Conservation (phyloP, 495 filamentous ascomycete genomes). For the Penicillium roqueforti region DNA sequence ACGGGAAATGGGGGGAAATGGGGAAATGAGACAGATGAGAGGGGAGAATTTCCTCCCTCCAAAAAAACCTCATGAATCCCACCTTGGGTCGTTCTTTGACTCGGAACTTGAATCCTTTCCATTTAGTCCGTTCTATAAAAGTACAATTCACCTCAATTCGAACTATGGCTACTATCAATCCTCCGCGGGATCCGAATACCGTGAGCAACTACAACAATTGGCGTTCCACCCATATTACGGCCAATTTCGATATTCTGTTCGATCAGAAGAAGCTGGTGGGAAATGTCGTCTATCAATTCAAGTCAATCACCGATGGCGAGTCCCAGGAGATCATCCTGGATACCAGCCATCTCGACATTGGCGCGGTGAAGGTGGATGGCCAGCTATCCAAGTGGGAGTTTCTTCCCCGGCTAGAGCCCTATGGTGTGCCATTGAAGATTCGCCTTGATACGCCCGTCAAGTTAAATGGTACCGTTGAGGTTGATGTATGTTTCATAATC, state of each 20-base stretch:
- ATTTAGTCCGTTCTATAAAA: not conserved
- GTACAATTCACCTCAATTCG: conserved; percentile 7
- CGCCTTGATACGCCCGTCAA: conserved; percentile 57
- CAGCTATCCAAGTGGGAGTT: conserved; percentile 62
- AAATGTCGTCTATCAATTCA: conserved; percentile 67
- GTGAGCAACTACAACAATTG: conserved; percentile 86
- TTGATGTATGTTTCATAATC: conserved; percentile 48
- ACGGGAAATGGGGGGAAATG: not conserved
- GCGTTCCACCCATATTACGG: conserved; percentile 72
- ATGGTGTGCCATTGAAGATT: conserved; percentile 76
- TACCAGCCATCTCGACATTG: conserved; percentile 73
- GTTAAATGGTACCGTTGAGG: conserved; percentile 57
- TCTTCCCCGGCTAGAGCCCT: conserved; percentile 63
- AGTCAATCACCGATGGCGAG: conserved; percentile 63
- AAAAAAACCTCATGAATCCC: not conserved
- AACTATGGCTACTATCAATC: conserved; percentile 44
- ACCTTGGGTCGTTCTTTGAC: conserved; percentile 5
- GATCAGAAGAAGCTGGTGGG: conserved; percentile 67
- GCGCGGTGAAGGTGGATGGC: conserved; percentile 60
- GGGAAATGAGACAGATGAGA: not conserved
- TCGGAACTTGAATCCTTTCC: conserved; percentile 3
- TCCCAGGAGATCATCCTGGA: conserved; percentile 79
- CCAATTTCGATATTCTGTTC: conserved; percentile 78
- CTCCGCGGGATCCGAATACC: conserved; percentile 79
- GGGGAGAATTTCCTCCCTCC: not conserved